A percentile compares a stretch with the other conserved stretches of the same genome.
Evolutionary conservation across 306 rosid species (phyloP).

Genomic region (Ziziphus jujuba): DNA sequence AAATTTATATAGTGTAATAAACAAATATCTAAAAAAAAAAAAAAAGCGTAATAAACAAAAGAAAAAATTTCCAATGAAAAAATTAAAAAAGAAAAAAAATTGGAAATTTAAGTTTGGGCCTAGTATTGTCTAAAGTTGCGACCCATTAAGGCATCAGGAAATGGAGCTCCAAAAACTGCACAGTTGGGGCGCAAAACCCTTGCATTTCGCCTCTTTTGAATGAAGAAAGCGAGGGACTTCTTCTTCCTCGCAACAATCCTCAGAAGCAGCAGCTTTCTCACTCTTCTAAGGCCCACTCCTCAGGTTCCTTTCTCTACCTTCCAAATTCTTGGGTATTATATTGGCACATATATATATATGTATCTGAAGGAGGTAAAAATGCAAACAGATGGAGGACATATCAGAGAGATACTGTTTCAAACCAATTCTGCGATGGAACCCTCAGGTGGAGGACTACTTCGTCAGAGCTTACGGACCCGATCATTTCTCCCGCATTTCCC

Average conservation of each 20-base stretch:
- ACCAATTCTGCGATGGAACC: constrained; percentile 68
- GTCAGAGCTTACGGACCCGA: constrained; percentile 63
- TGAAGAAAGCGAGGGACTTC: constrained; percentile 73
- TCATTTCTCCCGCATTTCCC: constrained; percentile 71
- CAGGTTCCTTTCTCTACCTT: constrained; percentile 14
- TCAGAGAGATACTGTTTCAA: constrained; percentile 55
- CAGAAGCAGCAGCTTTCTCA: constrained; percentile 30
- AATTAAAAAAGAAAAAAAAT: no score
- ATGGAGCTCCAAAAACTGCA: neutral
- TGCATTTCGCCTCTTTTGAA: constrained; percentile 40
- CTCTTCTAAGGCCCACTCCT: constrained; percentile 21
- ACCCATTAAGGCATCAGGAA: no score
- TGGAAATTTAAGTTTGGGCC: neutral
- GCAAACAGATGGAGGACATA: constrained; percentile 42
- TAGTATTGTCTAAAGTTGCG: no score
- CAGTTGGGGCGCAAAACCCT: neutral
- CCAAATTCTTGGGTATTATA: no score
- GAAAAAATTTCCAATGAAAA: no score
- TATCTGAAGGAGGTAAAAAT: neutral
- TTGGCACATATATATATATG: neutral
- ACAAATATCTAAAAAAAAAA: no score
- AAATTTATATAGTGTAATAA: no score
- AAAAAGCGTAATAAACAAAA: no score
- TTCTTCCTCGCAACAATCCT: constrained; percentile 29
- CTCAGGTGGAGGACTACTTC: constrained; percentile 67